Evolutionary conservation across 768 basidiomycete genomes (phyloP).

Genomic region (Epithele typhae): DNA sequence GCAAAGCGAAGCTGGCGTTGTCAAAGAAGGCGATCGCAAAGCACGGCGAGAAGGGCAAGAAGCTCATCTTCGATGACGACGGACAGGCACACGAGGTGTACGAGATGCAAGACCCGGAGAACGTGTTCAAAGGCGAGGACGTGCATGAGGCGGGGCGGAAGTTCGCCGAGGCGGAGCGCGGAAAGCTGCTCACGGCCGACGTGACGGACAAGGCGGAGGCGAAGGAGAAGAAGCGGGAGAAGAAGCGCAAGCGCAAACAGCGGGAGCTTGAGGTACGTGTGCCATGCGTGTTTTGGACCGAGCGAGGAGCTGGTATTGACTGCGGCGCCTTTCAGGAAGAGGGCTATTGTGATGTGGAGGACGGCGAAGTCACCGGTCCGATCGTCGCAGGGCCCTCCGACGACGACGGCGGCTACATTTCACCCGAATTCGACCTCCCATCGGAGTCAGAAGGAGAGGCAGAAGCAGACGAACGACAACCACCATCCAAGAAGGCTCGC

Average conservation of each 20-base stretch:
- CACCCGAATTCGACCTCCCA: slow-evolving; percentile 56
- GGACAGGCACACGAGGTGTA: slow-evolving; percentile 79
- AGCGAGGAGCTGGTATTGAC: background rate
- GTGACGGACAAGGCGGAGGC: slow-evolving; percentile 77
- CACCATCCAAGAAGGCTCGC: slow-evolving; percentile 10
- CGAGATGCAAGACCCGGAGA: slow-evolving; percentile 75
- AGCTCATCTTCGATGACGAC: slow-evolving; percentile 88
- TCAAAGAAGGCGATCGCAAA: slow-evolving; percentile 72
- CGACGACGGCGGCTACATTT: slow-evolving; percentile 65
- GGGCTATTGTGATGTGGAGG: slow-evolving; percentile 20
- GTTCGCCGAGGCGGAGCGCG: slow-evolving; percentile 73
- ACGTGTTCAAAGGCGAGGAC: slow-evolving; percentile 52
- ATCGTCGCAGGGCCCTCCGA: slow-evolving; percentile 32
- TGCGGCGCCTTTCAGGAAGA: slow-evolving; percentile 1
- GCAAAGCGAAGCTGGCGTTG: slow-evolving; percentile 71
- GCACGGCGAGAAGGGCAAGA: slow-evolving; percentile 54
- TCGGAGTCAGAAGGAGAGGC: slow-evolving; percentile 12
- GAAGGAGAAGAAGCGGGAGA: slow-evolving; percentile 84
- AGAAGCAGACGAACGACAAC: slow-evolving; percentile 5
- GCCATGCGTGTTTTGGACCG: background rate
- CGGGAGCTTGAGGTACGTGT: slow-evolving; percentile 40
- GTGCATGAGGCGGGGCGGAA: slow-evolving; percentile 60
- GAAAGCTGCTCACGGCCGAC: slow-evolving; percentile 67
- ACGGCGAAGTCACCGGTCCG: slow-evolving; percentile 11
- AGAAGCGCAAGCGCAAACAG: slow-evolving; percentile 89